Evolutionary conservation across 2,329 filamentous ascomycete species (phyloP).

Genomic region (Cladosporium cucumerinum): DNA sequence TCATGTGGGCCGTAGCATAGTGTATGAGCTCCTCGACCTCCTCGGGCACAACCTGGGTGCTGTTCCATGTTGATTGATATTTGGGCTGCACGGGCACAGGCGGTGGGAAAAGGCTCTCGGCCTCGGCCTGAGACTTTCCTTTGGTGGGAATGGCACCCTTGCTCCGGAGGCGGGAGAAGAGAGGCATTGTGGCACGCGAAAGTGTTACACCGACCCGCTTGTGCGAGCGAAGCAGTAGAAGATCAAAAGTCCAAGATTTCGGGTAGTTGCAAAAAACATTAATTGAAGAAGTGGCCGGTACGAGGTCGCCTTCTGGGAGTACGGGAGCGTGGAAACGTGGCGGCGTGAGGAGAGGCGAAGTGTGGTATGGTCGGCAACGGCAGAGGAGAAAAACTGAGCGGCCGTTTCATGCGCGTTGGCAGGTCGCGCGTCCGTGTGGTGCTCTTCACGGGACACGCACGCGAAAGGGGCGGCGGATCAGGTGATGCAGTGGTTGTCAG

Average conservation of each 20-base stretch:
- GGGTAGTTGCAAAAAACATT: slow-evolving; percentile 9
- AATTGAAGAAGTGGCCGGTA: not conserved
- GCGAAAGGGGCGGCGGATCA: slow-evolving; percentile 15
- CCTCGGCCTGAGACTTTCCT: slow-evolving; percentile 46
- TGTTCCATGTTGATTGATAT: slow-evolving; percentile 83
- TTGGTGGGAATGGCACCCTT: slow-evolving; percentile 66
- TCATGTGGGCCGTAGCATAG: slow-evolving; percentile 85
- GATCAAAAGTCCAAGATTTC: not conserved
- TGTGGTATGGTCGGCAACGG: slow-evolving; percentile 9
- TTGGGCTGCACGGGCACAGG: slow-evolving; percentile 62
- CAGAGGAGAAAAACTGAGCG: slow-evolving; percentile 5
- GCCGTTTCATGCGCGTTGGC: slow-evolving; percentile 14
- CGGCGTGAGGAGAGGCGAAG: slow-evolving; percentile 2
- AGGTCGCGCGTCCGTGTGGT: slow-evolving; percentile 8
- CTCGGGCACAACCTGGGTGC: slow-evolving; percentile 77
- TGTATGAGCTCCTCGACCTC: slow-evolving; percentile 86
- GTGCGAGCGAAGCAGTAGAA: not conserved
- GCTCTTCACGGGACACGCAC: slow-evolving; percentile 12
- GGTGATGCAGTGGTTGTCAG: slow-evolving; percentile 3
- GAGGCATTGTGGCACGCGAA: slow-evolving; percentile 45
- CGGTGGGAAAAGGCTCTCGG: slow-evolving; percentile 9
- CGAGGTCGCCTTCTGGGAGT: not conserved
- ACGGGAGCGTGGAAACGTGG: not conserved
- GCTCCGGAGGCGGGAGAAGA: slow-evolving; percentile 66
- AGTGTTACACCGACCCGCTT: slow-evolving; percentile 9